phyloP scores from a whole-genome alignment of 148 eudicot genomes.

The Fagopyrum homotropicum region DNA sequence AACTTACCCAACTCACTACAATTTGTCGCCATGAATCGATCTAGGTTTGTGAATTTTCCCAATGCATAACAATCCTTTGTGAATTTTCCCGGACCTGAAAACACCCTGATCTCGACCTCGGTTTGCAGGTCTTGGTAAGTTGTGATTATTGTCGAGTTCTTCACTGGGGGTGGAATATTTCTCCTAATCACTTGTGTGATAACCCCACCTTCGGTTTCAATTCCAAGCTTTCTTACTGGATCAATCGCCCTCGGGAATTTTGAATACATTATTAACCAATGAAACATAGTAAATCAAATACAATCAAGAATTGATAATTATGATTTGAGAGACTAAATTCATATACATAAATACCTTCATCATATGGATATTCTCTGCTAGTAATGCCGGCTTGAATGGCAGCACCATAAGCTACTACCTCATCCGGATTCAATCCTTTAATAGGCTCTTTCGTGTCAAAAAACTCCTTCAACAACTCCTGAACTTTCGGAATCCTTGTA shows the following conservation, averaged over 20 bases:
- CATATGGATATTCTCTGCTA: constrained; percentile 28
- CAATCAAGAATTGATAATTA: too few species aligned
- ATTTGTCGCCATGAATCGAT: too few species aligned
- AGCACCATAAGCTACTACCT: constrained; percentile 66
- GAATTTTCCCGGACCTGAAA: constrained; percentile 63
- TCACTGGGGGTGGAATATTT: background rate
- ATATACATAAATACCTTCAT: constrained; percentile 26
- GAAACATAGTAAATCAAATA: too few species aligned
- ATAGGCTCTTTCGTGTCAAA: constrained; percentile 68
- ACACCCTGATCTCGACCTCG: constrained; percentile 30
- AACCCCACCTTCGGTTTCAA: background rate
- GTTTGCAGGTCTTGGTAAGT: constrained; percentile 10
- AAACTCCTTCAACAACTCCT: constrained; percentile 51
- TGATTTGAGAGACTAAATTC: background rate
- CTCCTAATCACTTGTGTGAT: background rate
- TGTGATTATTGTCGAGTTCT: background rate
- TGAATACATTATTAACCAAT: too few species aligned
- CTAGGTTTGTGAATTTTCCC: too few species aligned
- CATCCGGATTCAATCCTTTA: constrained; percentile 46
- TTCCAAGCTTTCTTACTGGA: background rate
- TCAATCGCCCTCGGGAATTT: background rate
- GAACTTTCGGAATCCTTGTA: constrained; percentile 73
- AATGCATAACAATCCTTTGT: constrained; percentile 51
- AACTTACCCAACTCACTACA: constrained; percentile 41
- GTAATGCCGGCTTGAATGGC: constrained; percentile 57